A percentile compares a stretch with the other conserved stretches of the same genome.
Conservation (phyloP, 306 rosid genomes). For the Trifolium dubium region DNA sequence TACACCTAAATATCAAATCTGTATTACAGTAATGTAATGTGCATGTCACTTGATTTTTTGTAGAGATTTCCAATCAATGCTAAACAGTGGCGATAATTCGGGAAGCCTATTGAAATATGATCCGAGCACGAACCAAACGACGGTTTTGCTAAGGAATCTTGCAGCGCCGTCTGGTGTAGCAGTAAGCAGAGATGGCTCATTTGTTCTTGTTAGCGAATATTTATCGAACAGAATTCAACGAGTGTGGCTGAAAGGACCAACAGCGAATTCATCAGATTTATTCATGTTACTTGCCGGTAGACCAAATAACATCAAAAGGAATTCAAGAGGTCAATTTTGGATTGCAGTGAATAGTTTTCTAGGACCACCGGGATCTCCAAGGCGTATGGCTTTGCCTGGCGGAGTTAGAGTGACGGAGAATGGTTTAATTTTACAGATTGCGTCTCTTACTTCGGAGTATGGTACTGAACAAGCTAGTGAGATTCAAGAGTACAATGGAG, state of each 20-base stretch:
- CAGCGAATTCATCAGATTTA: slow-evolving; percentile 41
- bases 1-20: neutral
- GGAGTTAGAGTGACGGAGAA: slow-evolving; percentile 29
- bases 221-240: slow-evolving; percentile 42
- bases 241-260: slow-evolving; percentile 49
- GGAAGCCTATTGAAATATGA: slow-evolving; percentile 50
- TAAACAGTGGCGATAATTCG: slow-evolving; percentile 38
- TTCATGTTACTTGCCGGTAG: slow-evolving; percentile 34
- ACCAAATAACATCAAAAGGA: slow-evolving; percentile 47
- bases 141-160: slow-evolving; percentile 45
- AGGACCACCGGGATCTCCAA: slow-evolving; percentile 26
- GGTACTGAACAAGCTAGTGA: slow-evolving; percentile 42
- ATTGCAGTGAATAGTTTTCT: slow-evolving; percentile 38
- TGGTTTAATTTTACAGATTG: slow-evolving; percentile 14
- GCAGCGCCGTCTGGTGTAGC: slow-evolving; percentile 54
- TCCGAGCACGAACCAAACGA: slow-evolving; percentile 45
- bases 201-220: slow-evolving; percentile 48
- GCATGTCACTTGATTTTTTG: neutral
- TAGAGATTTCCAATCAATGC: slow-evolving; percentile 37
- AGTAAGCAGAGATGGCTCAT: slow-evolving; percentile 45
- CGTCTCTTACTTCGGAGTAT: slow-evolving; percentile 36
- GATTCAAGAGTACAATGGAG: slow-evolving; percentile 51
- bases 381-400: slow-evolving; percentile 1
- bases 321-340: slow-evolving; percentile 45
- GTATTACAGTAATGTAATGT: neutral